phyloP scores from a whole-genome alignment of 176 grass and related monocot species.

The Phyllostachys edulis region DNA sequence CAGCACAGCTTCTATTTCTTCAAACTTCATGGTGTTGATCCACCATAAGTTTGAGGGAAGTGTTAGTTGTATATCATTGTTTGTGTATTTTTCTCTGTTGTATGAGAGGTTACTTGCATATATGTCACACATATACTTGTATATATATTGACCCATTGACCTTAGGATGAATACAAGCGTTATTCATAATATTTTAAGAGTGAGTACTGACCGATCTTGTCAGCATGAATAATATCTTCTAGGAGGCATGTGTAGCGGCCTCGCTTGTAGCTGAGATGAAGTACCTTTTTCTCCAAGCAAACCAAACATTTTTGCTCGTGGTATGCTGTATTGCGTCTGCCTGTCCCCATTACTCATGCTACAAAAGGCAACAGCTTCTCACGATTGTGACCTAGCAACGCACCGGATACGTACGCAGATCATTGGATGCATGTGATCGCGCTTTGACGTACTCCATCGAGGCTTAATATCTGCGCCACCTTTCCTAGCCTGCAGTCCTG shows the following conservation, averaged over 20 bases:
- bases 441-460: background rate
- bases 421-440: slow-evolving; percentile 10
- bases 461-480: background rate
- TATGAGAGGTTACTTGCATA: too few relatives aligned
- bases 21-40: too few relatives aligned
- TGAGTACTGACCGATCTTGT: background rate
- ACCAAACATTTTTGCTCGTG: background rate
- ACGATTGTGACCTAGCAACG: background rate
- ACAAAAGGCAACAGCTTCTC: background rate
- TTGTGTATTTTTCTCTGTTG: too few relatives aligned
- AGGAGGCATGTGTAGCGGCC: background rate
- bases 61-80: too few relatives aligned
- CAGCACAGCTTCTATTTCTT: too few relatives aligned
- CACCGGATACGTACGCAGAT: background rate
- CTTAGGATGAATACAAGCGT: too few relatives aligned
- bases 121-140: too few relatives aligned
- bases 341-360: background rate
- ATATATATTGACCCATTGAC: too few relatives aligned
- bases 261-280: background rate
- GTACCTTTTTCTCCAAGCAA: background rate
- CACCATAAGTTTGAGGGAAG: too few relatives aligned
- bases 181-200: too few relatives aligned
- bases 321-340: background rate
- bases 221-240: background rate
- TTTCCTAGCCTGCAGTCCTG: background rate